phyloP scores from a whole-genome alignment of 2,329 filamentous ascomycete species.

The Chrysosporium keratinophilum region DNA sequence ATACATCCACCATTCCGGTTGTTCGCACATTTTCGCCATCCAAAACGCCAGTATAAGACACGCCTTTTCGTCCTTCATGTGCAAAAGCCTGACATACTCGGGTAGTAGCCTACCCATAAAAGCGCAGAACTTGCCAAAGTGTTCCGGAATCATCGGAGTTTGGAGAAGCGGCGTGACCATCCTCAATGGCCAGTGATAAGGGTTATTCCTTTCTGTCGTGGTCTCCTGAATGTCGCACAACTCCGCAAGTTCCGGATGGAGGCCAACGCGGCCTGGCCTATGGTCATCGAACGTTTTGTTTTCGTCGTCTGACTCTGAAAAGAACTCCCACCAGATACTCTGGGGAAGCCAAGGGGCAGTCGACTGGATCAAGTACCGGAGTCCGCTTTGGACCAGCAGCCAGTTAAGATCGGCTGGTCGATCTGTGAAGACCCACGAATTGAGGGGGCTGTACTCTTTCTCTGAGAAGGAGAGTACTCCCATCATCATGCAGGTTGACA shows the following conservation, averaged over 20 bases:
- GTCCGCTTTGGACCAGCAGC: slow-evolving; percentile 28
- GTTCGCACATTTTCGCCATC: slow-evolving; percentile 24
- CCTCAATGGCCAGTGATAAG: slow-evolving; percentile 30
- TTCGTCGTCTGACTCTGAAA: slow-evolving; percentile 22
- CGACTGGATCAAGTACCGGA: slow-evolving; percentile 25
- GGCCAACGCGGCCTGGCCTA: slow-evolving; percentile 21
- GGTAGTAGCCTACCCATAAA: slow-evolving; percentile 30
- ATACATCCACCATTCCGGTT: slow-evolving; percentile 25
- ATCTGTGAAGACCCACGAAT: slow-evolving; percentile 30
- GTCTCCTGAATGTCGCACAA: slow-evolving; percentile 27
- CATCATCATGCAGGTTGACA: slow-evolving; percentile 31
- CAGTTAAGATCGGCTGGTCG: slow-evolving; percentile 27
- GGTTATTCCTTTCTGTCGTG: slow-evolving; percentile 25
- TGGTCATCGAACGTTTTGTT: slow-evolving; percentile 23
- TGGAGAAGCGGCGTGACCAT: slow-evolving; percentile 28
- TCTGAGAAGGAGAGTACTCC: slow-evolving; percentile 28
- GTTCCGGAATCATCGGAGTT: slow-evolving; percentile 20
- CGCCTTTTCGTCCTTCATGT: slow-evolving; percentile 25
- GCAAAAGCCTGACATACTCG: slow-evolving; percentile 23
- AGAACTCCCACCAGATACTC: slow-evolving; percentile 30
- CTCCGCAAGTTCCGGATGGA: slow-evolving; percentile 27
- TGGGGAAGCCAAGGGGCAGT: slow-evolving; percentile 20
- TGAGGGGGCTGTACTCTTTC: slow-evolving; percentile 24
- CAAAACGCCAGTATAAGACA: slow-evolving; percentile 29
- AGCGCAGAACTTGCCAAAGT: slow-evolving; percentile 22